phyloP scores from a whole-genome alignment of 345 rosid species.

The Brassica napus region Da-Ae NC_063452.1:61123501-61124000 shows the following conservation, averaged over 20 bases:
- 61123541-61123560: conserved; percentile 85
- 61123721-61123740: background rate
- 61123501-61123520: conserved; percentile 89
- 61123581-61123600: conserved; percentile 85
- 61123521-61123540: conserved; percentile 93
- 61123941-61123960: conserved; percentile 73
- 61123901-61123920: background rate
- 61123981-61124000: conserved; percentile 87
- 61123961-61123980: conserved; percentile 75
- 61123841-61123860: conserved; percentile 72
- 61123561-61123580: conserved; percentile 83
- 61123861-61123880: background rate
- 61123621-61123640: too few species aligned
- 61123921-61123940: background rate
- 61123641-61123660: background rate
- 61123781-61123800: conserved; percentile 91
- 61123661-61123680: background rate
- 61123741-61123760: conserved; percentile 67
- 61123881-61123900: background rate
- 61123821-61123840: conserved; percentile 69
- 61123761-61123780: conserved; percentile 81
- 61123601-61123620: background rate
- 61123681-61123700: too few species aligned
- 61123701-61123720: background rate
- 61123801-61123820: conserved; percentile 90